Evolutionary conservation across 2,329 filamentous ascomycete genomes (phyloP), one percentile per base, ranked within the genome.

Genomic region (Thelonectria rubi): DNA sequence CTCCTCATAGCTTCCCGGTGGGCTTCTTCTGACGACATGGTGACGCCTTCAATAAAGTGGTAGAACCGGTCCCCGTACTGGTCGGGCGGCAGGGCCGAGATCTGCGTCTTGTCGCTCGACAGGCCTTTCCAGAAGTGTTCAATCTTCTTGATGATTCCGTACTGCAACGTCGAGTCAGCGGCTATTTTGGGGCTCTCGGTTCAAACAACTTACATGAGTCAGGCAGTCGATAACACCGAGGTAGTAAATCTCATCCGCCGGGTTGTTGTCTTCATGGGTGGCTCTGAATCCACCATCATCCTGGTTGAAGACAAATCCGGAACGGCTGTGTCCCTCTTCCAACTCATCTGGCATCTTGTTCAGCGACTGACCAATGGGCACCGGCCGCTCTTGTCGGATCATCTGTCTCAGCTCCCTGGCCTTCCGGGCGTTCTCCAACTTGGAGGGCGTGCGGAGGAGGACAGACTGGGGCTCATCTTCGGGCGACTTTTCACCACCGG

Each of bases 81-180:
- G 64, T 93, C 88, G 1, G 95, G 94, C 1, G 94, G 92, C 21
- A 98, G 89, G 2, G 95, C 93, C 0, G 94, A 98, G 63, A 99
- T 98, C 74, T 97, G 90, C 34, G 86, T 88, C 70, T 92, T 89
- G 71, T 95, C 91, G 71, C 88, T 86, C 2, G 90, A 92, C 61
- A 98, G 81, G 39, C 95, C 94, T 81, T 99, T 99, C 90, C 94
- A 95, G 79, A 98, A 95, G 78, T 98, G 90, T 77, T 99, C 95
- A 64, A 94, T 86, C 75, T 95, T 94, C 80, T 99, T 99, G 78
- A 97, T 86, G 66, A 94, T 88, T 68, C 93, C 93, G 76, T 98
- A 99, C 92, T 97, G 71, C 24, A 59, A 55, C 3, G n/a, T 65
- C 55, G 15, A 50, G 58, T 79, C 72, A 76, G 73, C 62, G 26